phyloP scores from a whole-genome alignment of 345 rosid genomes.

The Linum tenue region DNA sequence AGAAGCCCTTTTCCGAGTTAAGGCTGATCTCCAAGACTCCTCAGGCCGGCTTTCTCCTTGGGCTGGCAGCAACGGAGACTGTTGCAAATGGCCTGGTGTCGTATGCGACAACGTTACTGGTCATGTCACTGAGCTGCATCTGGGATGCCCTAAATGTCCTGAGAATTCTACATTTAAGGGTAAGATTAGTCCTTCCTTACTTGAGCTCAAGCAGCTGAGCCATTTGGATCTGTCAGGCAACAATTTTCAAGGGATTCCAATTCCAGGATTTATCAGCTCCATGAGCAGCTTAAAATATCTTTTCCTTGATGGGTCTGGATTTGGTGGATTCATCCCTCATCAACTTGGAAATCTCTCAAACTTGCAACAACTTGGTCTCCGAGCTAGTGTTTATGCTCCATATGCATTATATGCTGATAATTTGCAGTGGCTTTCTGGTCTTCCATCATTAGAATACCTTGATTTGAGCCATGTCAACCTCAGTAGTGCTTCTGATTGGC shows the following conservation, averaged over 20 bases:
- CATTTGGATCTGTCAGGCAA: neutral
- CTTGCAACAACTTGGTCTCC: constrained; percentile 14
- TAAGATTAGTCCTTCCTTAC: neutral
- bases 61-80: neutral
- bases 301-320: constrained; percentile 15
- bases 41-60: neutral
- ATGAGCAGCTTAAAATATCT: constrained; percentile 12
- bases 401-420: neutral
- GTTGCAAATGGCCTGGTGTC: neutral
- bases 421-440: constrained; percentile 20
- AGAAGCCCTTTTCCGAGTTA: neutral
- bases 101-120: neutral
- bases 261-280: neutral
- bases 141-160: neutral
- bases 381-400: neutral
- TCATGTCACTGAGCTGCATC: neutral
- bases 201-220: neutral
- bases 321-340: constrained; percentile 16
- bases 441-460: constrained; percentile 16
- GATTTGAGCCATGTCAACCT: constrained; percentile 11
- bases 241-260: neutral
- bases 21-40: neutral
- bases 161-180: neutral
- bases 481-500: constrained; percentile 5
- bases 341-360: constrained; percentile 23